Base-by-base conservation (phyloP, 2,329 filamentous ascomycete genomes). In the Domatiomyces catenatus region DNA sequence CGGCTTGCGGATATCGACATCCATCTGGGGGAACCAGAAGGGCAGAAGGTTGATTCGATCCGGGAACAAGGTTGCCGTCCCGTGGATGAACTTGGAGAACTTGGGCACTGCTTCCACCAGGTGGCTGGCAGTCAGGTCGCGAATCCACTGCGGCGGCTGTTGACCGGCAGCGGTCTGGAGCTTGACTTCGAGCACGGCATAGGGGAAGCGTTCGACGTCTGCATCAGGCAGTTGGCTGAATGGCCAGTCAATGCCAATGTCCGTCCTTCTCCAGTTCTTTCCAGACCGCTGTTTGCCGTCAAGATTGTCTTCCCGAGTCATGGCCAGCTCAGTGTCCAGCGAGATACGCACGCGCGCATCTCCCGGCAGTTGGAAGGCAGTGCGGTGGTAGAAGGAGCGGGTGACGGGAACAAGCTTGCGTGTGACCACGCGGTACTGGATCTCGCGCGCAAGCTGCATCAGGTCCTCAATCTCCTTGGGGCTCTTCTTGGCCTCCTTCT, bases 51-150 rank as follows among this genome's bases (percentile, higher is more conserved):
- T 74, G 67, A 98, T 98, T 50, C 84, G 80, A 44, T 81, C 77
- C 0, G 89, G 89, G 66, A 95, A 93, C 45, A 98, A 70, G 8
- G 80, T 85, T 8, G 90, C 90, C 1, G 83, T 88, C 52, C 92
- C 92, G 66, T 98, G 92, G 52, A 98, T 96, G 66, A 96, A 98
- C 70, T 98, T 98, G 63, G 88, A 95, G 69, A 96, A 98, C 65
- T 98, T 98, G 55, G 92, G 92, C 2, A 98, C 89, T n/a, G 92
- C 89, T 69, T 98, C 92, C 1, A 98, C 92, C 15, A 98, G 75
- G 69, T 98, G 92, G 55, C 88, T 94, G 10, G 86, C 77, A 44
- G 88, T 94, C 48, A 98, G 76, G 63, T 96, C 87, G 19, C 88
- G 83, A 60, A 98, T 90, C 92, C 92, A 98, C 63, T 93, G 85